These are phyloP conservation scores for Nakazawaea siamensis DNA, from an alignment of 805 yeast genomes.

Conservation along the genomic window DNA sequence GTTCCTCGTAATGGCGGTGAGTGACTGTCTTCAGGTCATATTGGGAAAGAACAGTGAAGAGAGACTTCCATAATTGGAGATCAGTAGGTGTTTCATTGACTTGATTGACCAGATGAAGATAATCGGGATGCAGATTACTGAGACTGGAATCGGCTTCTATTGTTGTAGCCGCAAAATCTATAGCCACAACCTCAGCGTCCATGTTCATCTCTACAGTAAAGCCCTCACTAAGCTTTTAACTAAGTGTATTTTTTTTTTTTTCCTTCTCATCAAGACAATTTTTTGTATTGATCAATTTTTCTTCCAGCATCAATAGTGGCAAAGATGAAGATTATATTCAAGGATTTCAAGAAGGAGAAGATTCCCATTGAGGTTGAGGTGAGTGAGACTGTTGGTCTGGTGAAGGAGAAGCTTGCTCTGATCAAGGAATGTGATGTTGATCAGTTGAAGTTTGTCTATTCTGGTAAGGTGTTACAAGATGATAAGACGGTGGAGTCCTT, in stretches of 20 bases:
- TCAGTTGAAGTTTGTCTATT: constrained; percentile 83
- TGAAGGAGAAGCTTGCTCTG: constrained; percentile 65
- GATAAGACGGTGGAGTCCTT: constrained; percentile 63
- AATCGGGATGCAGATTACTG: constrained; percentile 1
- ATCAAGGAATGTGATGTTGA: constrained; percentile 59
- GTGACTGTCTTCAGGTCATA: constrained; percentile 15
- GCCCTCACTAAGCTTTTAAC: background rate
- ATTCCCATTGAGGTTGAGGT: constrained; percentile 72
- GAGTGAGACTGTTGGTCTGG: constrained; percentile 51
- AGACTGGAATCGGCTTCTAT: background rate
- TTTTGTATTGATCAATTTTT: background rate
- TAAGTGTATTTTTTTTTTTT: too few relatives aligned
- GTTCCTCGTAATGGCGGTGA: constrained; percentile 25
- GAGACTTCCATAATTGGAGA: constrained; percentile 16
- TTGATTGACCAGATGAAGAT: background rate
- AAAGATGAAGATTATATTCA: constrained; percentile 70
- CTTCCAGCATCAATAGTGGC: too few relatives aligned
- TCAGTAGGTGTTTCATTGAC: background rate
- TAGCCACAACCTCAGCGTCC: too few relatives aligned
- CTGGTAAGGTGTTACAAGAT: constrained; percentile 83
- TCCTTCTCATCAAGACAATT: background rate
- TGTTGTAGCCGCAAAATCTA: too few relatives aligned
- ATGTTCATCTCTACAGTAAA: too few relatives aligned
- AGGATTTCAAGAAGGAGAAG: constrained; percentile 89
- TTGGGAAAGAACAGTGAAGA: too few relatives aligned